phyloP scores from a whole-genome alignment of 805 yeast species.

The Candida berthetii region DNA sequence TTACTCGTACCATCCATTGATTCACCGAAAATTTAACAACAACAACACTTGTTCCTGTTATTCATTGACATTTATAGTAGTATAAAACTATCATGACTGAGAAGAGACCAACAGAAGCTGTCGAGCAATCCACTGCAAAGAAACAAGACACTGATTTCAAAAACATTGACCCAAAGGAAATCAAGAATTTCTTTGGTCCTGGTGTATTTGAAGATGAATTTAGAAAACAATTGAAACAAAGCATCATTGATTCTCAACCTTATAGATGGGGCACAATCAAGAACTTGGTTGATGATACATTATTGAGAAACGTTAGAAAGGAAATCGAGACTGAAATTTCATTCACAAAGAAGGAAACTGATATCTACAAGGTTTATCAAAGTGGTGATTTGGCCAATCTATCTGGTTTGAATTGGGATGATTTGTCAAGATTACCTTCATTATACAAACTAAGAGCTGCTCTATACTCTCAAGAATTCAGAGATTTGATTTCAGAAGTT shows the following conservation, averaged over 20 bases:
- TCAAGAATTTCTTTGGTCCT: constrained; percentile 36
- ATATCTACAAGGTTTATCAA: constrained; percentile 87
- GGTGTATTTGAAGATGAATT: constrained; percentile 41
- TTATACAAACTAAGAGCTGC: constrained; percentile 79
- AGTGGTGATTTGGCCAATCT: constrained; percentile 90
- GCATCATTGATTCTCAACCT: constrained; percentile 59
- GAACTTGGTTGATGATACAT: constrained; percentile 66
- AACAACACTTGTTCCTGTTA: too few species aligned
- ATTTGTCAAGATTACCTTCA: constrained; percentile 66
- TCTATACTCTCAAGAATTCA: constrained; percentile 77
- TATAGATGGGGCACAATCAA: constrained; percentile 86
- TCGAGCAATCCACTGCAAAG: constrained; percentile 1
- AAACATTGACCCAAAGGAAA: constrained; percentile 18
- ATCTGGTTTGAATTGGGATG: constrained; percentile 76
- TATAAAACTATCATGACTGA: constrained; percentile 1
- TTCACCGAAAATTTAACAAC: too few species aligned
- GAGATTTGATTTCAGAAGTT: constrained; percentile 69
- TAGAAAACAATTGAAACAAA: constrained; percentile 29
- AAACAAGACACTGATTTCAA: constrained; percentile 10
- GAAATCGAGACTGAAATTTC: constrained; percentile 82
- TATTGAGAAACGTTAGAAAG: constrained; percentile 72
- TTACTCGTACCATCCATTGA: neutral
- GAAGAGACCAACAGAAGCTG: constrained; percentile 1
- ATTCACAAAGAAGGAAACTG: constrained; percentile 94
- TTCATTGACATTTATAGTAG: too few species aligned